These are phyloP conservation scores for Eutrema yunnanense DNA, from an alignment of 345 rosid species.

Conservation along the genomic window DNA sequence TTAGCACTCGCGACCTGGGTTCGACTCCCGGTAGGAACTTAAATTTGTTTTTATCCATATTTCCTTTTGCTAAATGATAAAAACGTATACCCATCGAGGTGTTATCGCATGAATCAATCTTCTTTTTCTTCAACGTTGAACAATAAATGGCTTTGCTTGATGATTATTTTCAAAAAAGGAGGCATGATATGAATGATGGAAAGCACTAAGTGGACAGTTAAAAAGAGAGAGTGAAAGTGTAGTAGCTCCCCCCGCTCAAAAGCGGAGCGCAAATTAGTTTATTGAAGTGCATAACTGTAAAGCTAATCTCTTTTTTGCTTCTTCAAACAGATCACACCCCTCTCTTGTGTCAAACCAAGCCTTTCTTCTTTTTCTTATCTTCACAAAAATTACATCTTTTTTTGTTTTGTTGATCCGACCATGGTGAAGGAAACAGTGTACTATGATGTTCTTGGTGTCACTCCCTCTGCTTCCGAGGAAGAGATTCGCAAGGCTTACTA, in stretches of 20 bases:
- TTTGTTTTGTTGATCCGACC: neutral
- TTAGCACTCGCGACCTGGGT: constrained; percentile 98
- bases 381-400: neutral
- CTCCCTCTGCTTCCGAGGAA: constrained; percentile 84
- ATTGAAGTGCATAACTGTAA: constrained; percentile 21
- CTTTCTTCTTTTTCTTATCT: constrained; percentile 17
- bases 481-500: constrained; percentile 97
- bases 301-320: constrained; percentile 6
- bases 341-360: constrained; percentile 3
- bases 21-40: constrained; percentile 95
- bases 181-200: constrained; percentile 13
- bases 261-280: neutral
- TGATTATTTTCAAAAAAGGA: neutral
- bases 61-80: neutral
- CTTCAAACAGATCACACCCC: constrained; percentile 15
- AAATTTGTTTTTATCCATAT: neutral
- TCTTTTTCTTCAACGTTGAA: neutral
- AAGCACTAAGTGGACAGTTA: constrained; percentile 26
- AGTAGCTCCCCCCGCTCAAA: constrained; percentile 20
- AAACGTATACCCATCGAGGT: neutral
- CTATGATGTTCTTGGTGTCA: constrained; percentile 95
- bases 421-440: constrained; percentile 72
- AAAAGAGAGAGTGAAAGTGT: constrained; percentile 9
- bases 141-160: neutral
- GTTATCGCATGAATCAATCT: neutral